Base-by-base conservation (phyloP, 352 stramenopile genomes). In the Phytophthora constricta region DNA sequence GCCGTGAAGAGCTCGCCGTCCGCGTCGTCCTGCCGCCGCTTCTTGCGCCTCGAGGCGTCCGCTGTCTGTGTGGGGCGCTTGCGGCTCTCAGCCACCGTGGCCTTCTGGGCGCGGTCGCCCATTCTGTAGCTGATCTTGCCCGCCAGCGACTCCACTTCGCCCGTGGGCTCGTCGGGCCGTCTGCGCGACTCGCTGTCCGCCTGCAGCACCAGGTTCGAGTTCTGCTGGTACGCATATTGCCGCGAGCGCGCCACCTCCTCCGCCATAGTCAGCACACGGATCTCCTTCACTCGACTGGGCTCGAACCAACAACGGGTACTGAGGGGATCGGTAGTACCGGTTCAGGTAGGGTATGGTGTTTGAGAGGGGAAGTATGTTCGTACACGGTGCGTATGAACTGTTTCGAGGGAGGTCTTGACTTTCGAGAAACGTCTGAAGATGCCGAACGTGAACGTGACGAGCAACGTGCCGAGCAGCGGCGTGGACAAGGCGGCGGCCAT, bases 151-250 rank as follows among this genome's bases (percentile, higher is more conserved):
- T 96, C 87, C 56, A 97, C 90, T 48, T 97, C 90, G 51, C 90
- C 90, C 58, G 88, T 96, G 22, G 88, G 83, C 67, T 97, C 89
- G 58, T 96, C 86, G 11, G 79, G 79, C 8, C 84, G 79, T 11
- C 92, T 84, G 19, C 89, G 82, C 58, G 79, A 90, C 58, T 94
- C 90, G 65, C 85, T 88, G 59, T 98, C 92, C 7, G 93, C 90
- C 72, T 98, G 87, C 48, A 98, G 79, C 69, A 98, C 95, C 46
- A 98, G 77, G 76, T 98, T 98, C 28, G 91, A 98, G 84, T 98
- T 98, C 71, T 93, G 79, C 62, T 77, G 69, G 83, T 98, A 98
- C 62, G 93, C 91, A 85, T 98, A 98, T 71, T 97, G 89, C 54
- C 90, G 80, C 67, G 89, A 94, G 19, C 91, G 90, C 55, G 89